Evolutionary conservation across 2,329 filamentous ascomycete genomes (phyloP).

Genomic region (Dothistroma pini): DNA sequence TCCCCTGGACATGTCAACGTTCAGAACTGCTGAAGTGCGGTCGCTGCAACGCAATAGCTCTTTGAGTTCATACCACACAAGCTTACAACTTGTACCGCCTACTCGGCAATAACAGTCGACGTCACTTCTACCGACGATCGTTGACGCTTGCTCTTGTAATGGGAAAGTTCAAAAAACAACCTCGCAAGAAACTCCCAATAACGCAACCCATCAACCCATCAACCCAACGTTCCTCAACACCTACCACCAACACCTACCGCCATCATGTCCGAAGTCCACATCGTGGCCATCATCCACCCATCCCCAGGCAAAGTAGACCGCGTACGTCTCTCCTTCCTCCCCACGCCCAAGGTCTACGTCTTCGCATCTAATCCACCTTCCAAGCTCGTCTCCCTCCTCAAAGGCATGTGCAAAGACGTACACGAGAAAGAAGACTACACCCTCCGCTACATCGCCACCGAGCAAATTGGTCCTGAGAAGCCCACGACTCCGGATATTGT

Average conservation of each 20-base stretch:
- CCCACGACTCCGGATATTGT: slow-evolving; percentile 7
- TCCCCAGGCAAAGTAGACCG: slow-evolving; percentile 5
- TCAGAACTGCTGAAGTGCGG: too few species aligned
- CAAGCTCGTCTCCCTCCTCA: slow-evolving; percentile 9
- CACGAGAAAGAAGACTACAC: slow-evolving; percentile 15
- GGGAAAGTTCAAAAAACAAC: too few species aligned
- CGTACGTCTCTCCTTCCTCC: not conserved
- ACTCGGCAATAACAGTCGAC: too few species aligned
- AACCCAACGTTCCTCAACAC: not conserved
- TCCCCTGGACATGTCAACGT: too few species aligned
- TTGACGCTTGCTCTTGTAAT: too few species aligned
- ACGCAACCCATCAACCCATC: not conserved
- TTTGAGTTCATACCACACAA: too few species aligned
- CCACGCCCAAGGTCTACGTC: not conserved
- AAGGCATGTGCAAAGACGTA: slow-evolving; percentile 9
- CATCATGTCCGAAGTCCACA: slow-evolving; percentile 8
- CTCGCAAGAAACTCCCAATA: not conserved
- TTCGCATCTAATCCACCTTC: not conserved
- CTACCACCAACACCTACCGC: not conserved
- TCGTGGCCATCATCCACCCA: slow-evolving; percentile 6
- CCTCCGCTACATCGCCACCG: slow-evolving; percentile 8
- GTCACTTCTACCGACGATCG: too few species aligned
- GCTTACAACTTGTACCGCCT: too few species aligned
- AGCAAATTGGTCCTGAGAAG: slow-evolving; percentile 6
- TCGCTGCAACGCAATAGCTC: too few species aligned